A percentile compares a stretch with the other conserved stretches of the same genome.
These are phyloP conservation scores for Scleromitrula shiraiana DNA, from an alignment of 2,329 filamentous ascomycete species.

Conservation along the genomic window DNA sequence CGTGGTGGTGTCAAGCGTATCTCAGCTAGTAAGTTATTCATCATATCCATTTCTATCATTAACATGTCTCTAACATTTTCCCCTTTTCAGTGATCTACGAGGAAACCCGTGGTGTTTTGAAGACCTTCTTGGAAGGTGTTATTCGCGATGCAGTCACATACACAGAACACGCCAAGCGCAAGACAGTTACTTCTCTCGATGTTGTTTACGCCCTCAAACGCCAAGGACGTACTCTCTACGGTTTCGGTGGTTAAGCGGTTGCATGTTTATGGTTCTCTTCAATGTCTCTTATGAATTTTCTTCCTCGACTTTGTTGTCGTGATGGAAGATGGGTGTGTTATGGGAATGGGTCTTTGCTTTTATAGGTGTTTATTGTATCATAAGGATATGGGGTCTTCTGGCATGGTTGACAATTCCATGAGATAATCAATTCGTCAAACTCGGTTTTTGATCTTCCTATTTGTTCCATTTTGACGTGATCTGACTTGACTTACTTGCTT, in stretches of 20 bases:
- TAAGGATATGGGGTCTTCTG: slow-evolving; percentile 22
- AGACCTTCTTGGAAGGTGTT: slow-evolving; percentile 77
- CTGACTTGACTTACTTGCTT: no score
- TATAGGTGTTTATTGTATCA: slow-evolving; percentile 27
- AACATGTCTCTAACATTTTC: slow-evolving; percentile 14
- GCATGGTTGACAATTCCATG: slow-evolving; percentile 20
- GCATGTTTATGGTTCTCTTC: slow-evolving; percentile 13
- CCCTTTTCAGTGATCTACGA: slow-evolving; percentile 64
- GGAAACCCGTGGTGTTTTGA: slow-evolving; percentile 76
- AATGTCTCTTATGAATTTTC: slow-evolving; percentile 24
- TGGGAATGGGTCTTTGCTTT: slow-evolving; percentile 23
- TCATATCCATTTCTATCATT: slow-evolving; percentile 23
- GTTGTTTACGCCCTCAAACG: slow-evolving; percentile 60
- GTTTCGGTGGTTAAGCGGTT: slow-evolving; percentile 52
- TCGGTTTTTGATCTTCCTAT: slow-evolving; percentile 1
- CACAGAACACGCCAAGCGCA: slow-evolving; percentile 69
- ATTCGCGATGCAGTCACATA: slow-evolving; percentile 46
- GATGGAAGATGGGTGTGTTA: slow-evolving; percentile 17
- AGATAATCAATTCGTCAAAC: slow-evolving; percentile 16
- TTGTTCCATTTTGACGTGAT: no score
- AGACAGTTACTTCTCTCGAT: slow-evolving; percentile 60
- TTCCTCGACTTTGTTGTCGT: slow-evolving; percentile 13
- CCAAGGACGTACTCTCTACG: slow-evolving; percentile 59
- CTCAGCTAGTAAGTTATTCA: slow-evolving; percentile 62
- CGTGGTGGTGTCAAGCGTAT: slow-evolving; percentile 99